Conservation (phyloP, 257 asterid genomes). For the Primulina tabacum region DNA sequence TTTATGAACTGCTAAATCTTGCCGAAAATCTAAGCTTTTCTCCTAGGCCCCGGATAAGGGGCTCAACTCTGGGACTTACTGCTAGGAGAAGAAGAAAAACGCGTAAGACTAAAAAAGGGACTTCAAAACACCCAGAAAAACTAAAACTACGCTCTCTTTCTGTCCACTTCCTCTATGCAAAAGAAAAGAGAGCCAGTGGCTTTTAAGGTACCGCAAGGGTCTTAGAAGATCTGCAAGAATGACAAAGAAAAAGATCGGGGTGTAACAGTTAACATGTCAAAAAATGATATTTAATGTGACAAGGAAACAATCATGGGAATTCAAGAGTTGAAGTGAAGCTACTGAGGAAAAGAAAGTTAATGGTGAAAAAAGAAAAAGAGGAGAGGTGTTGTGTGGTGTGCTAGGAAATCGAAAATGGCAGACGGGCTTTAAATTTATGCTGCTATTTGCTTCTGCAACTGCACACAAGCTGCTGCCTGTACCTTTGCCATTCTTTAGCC, state of each 20-base stretch:
- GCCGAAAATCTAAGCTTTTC: conserved; percentile 7
- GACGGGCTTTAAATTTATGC: neutral
- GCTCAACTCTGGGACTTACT: neutral
- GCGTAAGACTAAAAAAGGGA: neutral
- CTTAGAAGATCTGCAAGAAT: conserved; percentile 24
- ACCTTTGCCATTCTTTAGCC: neutral
- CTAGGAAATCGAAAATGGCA: conserved; percentile 45
- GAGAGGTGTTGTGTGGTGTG: conserved; percentile 15
- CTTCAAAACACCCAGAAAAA: too few species aligned
- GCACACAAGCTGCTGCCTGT: neutral
- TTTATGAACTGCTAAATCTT: neutral
- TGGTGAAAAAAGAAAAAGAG: conserved; percentile 25
- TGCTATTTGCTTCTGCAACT: neutral
- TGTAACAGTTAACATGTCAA: conserved; percentile 25
- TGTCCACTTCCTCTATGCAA: conserved; percentile 16
- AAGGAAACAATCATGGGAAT: neutral
- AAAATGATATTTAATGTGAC: neutral
- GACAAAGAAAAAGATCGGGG: neutral
- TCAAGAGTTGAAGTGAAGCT: neutral
- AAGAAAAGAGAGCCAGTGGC: conserved; percentile 15
- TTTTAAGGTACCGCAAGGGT: conserved; percentile 17
- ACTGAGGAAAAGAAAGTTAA: neutral
- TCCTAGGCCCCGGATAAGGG: conserved; percentile 1
- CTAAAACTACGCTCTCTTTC: conserved; percentile 12
- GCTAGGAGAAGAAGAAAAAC: neutral